Evolutionary conservation across 73 alveolate species (phyloP).

Genomic region (Urostyla sp.): DNA sequence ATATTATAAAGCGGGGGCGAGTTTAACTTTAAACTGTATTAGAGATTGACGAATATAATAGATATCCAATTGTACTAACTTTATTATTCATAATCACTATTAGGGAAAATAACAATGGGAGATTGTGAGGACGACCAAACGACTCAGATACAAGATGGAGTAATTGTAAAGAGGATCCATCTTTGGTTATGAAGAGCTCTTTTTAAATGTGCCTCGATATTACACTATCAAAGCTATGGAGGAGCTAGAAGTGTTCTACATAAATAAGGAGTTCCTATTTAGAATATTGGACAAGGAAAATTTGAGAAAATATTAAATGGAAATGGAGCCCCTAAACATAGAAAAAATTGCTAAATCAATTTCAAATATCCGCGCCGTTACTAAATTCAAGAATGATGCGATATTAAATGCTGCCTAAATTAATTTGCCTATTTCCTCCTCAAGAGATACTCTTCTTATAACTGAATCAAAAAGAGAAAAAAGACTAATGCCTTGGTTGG

Average conservation of each 20-base stretch:
- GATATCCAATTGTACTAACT: constrained; percentile 36
- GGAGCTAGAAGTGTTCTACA: constrained; percentile 21
- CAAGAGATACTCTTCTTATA: constrained; percentile 20
- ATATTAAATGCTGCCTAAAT: constrained; percentile 24
- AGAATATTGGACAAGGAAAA: constrained; percentile 3
- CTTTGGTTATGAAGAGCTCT: constrained; percentile 50
- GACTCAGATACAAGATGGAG: constrained; percentile 10
- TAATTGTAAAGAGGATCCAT: constrained; percentile 28
- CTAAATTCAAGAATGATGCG: constrained; percentile 38
- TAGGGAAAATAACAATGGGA: constrained; percentile 50
- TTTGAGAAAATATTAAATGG: not conserved
- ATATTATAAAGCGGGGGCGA: constrained; percentile 29
- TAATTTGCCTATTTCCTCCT: constrained; percentile 8
- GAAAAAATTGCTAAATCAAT: constrained; percentile 35
- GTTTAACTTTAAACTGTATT: constrained; percentile 27
- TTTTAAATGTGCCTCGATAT: constrained; percentile 20
- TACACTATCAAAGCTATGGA: constrained; percentile 29
- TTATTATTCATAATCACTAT: not conserved
- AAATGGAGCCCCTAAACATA: constrained; percentile 1
- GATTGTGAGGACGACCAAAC: constrained; percentile 43
- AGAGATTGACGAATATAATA: constrained; percentile 45
- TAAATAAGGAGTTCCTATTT: constrained; percentile 14
- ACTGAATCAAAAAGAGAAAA: constrained; percentile 12
- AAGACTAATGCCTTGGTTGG: constrained; percentile 22
- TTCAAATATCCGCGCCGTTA: not conserved